Conservation (phyloP, 495 filamentous ascomycete genomes). For the Aspergillus asperescens region DNA sequence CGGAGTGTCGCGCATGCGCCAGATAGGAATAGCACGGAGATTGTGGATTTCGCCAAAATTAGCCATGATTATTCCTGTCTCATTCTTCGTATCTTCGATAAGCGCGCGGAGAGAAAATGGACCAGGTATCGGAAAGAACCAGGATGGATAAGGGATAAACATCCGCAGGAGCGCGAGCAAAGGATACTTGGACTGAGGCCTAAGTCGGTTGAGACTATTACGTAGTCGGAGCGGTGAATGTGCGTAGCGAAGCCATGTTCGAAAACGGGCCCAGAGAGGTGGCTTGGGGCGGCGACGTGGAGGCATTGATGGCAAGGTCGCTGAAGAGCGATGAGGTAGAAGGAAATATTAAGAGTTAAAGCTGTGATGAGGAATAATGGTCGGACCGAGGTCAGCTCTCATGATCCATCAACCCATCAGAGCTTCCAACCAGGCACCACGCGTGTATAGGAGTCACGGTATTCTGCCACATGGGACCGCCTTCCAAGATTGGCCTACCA, state of each 20-base stretch:
- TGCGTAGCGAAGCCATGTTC: slow-evolving; percentile 18
- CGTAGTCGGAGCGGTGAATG: slow-evolving; percentile 26
- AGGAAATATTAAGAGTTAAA: too few relatives aligned
- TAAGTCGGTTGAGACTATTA: slow-evolving; percentile 21
- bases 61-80: slow-evolving; percentile 5
- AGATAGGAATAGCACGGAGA: slow-evolving; percentile 31
- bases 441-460: too few relatives aligned
- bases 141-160: slow-evolving; percentile 24
- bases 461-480: too few relatives aligned
- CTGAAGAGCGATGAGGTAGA: too few relatives aligned
- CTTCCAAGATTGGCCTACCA: too few relatives aligned
- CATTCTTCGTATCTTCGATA: slow-evolving; percentile 16
- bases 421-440: too few relatives aligned
- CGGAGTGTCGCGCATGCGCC: slow-evolving; percentile 33
- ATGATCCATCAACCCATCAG: too few relatives aligned
- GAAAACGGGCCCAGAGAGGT: slow-evolving; percentile 22
- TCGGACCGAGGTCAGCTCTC: too few relatives aligned
- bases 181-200: slow-evolving; percentile 21
- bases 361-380: too few relatives aligned
- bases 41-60: slow-evolving; percentile 23
- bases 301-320: too few relatives aligned
- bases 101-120: slow-evolving; percentile 18
- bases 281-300: slow-evolving; percentile 15
- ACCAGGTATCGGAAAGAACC: slow-evolving; percentile 22
- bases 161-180: slow-evolving; percentile 22